phyloP scores from a whole-genome alignment of 2,329 filamentous ascomycete genomes.

The Fusarium coffeatum region DNA sequence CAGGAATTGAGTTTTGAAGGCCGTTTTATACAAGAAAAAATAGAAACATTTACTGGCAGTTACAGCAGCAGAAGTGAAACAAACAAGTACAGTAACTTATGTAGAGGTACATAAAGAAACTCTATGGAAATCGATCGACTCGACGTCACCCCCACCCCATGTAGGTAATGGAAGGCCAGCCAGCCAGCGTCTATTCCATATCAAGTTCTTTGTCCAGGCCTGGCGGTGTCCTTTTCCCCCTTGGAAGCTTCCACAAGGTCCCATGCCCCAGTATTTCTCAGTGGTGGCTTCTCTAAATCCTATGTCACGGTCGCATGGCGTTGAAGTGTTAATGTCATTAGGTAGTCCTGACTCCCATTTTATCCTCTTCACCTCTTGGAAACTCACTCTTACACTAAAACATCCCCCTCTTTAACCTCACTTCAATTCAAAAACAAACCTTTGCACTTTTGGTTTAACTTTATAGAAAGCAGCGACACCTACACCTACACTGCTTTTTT shows the following conservation, averaged over 20 bases:
- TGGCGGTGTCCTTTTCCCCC: constrained; percentile 11
- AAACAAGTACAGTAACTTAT: not conserved
- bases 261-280: constrained; percentile 46
- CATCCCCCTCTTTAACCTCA: constrained; percentile 22
- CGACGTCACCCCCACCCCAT: constrained; percentile 42
- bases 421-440: constrained; percentile 14
- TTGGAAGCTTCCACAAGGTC: constrained; percentile 52
- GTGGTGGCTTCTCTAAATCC: constrained; percentile 28
- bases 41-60: not conserved
- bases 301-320: constrained; percentile 33
- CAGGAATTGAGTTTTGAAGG: not conserved
- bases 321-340: constrained; percentile 35
- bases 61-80: not conserved
- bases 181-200: constrained; percentile 30
- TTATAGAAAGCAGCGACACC: constrained; percentile 25
- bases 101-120: constrained; percentile 18
- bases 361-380: constrained; percentile 41
- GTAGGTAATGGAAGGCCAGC: not conserved
- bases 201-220: constrained; percentile 29
- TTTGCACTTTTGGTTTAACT: constrained; percentile 18
- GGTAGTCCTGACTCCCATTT: constrained; percentile 27
- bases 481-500: constrained; percentile 1
- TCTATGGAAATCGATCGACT: constrained; percentile 37
- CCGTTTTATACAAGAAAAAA: not conserved
- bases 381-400: constrained; percentile 37